phyloP scores from a whole-genome alignment of 805 yeast species.

The Candida hispaniensis region DNA sequence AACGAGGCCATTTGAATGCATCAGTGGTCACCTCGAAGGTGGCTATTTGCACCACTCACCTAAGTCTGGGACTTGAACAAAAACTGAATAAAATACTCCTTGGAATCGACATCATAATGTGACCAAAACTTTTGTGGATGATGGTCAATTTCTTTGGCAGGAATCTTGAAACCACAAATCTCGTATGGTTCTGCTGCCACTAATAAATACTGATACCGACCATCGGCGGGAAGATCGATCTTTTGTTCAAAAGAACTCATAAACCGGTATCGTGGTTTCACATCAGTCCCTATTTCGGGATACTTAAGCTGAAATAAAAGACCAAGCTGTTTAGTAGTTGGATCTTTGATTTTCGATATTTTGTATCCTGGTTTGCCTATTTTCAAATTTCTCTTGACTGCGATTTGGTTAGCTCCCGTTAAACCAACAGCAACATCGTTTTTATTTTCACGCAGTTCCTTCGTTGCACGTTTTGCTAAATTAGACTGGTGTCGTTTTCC shows the following conservation, averaged over 20 bases:
- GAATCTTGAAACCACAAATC: constrained; percentile 64
- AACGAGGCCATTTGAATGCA: too few relatives aligned
- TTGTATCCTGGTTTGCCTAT: constrained; percentile 69
- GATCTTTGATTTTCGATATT: constrained; percentile 58
- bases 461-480: constrained; percentile 47
- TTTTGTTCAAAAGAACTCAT: constrained; percentile 68
- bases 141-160: constrained; percentile 42
- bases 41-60: too few relatives aligned
- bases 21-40: too few relatives aligned
- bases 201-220: constrained; percentile 56
- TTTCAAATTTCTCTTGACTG: constrained; percentile 38
- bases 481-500: constrained; percentile 76
- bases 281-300: constrained; percentile 37
- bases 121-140: constrained; percentile 42
- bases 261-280: constrained; percentile 56
- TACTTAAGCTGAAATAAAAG: constrained; percentile 50
- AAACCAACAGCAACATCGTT: constrained; percentile 18
- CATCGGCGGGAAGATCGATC: constrained; percentile 35
- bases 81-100: constrained; percentile 61
- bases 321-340: constrained; percentile 49
- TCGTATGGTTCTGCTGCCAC: constrained; percentile 88
- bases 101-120: constrained; percentile 61
- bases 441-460: constrained; percentile 24
- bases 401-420: constrained; percentile 15
- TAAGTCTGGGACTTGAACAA: constrained; percentile 33